A percentile compares a stretch with the other conserved stretches of the same genome.
Evolutionary conservation across 768 basidiomycete species (phyloP).

Genomic region (Lactarius vividus): DNA sequence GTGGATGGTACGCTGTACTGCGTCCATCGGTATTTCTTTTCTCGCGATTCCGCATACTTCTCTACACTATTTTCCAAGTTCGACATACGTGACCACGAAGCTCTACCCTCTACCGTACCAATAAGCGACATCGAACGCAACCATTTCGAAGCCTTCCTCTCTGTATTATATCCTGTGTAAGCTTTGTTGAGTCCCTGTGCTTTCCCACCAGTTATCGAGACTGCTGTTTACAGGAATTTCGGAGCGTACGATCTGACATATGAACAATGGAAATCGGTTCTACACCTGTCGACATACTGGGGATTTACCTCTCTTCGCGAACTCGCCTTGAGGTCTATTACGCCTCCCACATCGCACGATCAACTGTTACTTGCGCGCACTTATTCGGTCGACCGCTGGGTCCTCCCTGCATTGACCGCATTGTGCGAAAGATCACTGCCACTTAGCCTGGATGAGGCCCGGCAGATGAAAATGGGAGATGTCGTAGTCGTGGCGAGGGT

Average conservation of each 20-base stretch:
- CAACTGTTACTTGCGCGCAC: conserved; percentile 8
- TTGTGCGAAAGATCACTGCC: conserved; percentile 4
- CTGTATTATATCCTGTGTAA: conserved; percentile 26
- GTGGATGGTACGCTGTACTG: conserved; percentile 21
- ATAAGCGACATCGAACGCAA: conserved; percentile 11
- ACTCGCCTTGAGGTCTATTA: conserved; percentile 9
- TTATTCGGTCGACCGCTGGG: conserved; percentile 4
- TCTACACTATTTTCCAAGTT: conserved; percentile 13
- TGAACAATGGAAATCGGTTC: conserved; percentile 18
- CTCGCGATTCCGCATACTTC: conserved; percentile 26
- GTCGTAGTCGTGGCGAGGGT: conserved; percentile 4
- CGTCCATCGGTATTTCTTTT: conserved; percentile 26
- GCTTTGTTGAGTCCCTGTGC: background rate
- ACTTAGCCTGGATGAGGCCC: conserved; percentile 12
- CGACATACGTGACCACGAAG: conserved; percentile 13
- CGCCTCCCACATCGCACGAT: conserved; percentile 7
- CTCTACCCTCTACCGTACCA: conserved; percentile 4
- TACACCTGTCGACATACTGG: conserved; percentile 17
- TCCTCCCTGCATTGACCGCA: background rate
- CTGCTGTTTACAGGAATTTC: background rate
- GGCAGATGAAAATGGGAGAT: conserved; percentile 20
- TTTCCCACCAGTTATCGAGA: too few relatives aligned
- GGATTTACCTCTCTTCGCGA: conserved; percentile 20
- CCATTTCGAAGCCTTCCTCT: conserved; percentile 27
- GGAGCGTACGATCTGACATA: background rate